Conservation (phyloP, 108 stramenopile species). For the Epithemia pelagica region DNA sequence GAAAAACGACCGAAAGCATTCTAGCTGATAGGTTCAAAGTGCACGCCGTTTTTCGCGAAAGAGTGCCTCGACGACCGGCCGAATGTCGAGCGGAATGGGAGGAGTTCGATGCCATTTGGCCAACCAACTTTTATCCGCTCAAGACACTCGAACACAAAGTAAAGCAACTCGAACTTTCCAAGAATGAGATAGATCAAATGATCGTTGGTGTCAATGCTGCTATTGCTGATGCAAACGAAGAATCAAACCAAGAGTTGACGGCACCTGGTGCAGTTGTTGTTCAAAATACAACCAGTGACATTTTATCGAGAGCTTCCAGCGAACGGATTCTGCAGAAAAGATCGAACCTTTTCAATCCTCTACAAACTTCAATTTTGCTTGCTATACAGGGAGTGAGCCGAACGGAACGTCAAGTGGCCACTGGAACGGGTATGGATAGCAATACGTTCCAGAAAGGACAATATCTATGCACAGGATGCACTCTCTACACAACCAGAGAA, state of each 20-base stretch:
- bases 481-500: constrained; percentile 55
- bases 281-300: constrained; percentile 22
- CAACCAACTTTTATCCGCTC: constrained; percentile 53
- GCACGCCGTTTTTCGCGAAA: background rate
- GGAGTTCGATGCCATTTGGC: constrained; percentile 57
- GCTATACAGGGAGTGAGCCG: constrained; percentile 79
- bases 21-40: background rate
- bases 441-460: constrained; percentile 27
- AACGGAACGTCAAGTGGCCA: constrained; percentile 46
- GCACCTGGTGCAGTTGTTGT: constrained; percentile 37
- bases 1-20: background rate
- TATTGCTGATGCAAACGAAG: constrained; percentile 20
- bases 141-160: constrained; percentile 43
- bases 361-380: constrained; percentile 52
- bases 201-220: constrained; percentile 26
- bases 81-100: constrained; percentile 49
- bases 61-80: constrained; percentile 50
- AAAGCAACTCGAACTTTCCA: constrained; percentile 32
- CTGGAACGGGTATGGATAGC: constrained; percentile 36
- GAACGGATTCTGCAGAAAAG: constrained; percentile 20
- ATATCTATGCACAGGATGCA: constrained; percentile 77
- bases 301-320: constrained; percentile 29
- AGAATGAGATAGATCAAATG: constrained; percentile 34
- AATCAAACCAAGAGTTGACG: constrained; percentile 8
- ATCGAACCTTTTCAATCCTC: constrained; percentile 33